These are phyloP conservation scores for Pseudogymnoascus sp. DNA, from an alignment of 2,329 filamentous ascomycete species.

Conservation along the genomic window DNA sequence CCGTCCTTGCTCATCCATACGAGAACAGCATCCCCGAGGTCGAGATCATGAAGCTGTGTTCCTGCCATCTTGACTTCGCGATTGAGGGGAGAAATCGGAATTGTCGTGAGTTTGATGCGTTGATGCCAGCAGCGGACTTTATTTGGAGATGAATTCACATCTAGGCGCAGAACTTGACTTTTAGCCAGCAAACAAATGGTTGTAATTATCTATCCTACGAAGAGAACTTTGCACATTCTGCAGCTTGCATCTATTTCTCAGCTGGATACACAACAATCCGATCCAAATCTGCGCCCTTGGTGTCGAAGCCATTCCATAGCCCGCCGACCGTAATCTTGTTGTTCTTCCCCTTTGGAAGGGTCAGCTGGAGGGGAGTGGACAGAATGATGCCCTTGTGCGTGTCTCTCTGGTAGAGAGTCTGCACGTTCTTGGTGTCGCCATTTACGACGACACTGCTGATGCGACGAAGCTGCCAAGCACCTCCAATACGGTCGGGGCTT, in stretches of 20 bases:
- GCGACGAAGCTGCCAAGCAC: conserved; percentile 51
- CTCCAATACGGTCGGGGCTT: conserved; percentile 51
- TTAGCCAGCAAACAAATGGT: neutral
- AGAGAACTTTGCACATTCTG: neutral
- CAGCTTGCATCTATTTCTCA: conserved; percentile 29
- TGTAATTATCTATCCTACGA: neutral
- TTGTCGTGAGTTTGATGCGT: neutral
- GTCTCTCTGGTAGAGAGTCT: conserved; percentile 47
- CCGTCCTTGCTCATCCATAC: neutral
- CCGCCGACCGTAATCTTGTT: conserved; percentile 49
- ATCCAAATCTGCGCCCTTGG: conserved; percentile 52
- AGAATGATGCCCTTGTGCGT: conserved; percentile 54
- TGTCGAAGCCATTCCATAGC: conserved; percentile 47
- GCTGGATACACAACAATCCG: conserved; percentile 53
- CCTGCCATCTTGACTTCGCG: neutral
- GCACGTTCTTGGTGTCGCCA: conserved; percentile 39
- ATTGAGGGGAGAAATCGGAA: neutral
- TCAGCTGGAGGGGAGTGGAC: conserved; percentile 48
- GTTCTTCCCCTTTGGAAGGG: conserved; percentile 46
- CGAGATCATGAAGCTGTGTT: neutral
- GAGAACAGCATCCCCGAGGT: neutral
- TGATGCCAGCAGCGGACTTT: neutral
- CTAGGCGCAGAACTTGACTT: neutral
- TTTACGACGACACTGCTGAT: conserved; percentile 56
- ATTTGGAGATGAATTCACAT: neutral